phyloP scores from a whole-genome alignment of 768 basidiomycete genomes.

The Leccinum fibrillosum region DNA sequence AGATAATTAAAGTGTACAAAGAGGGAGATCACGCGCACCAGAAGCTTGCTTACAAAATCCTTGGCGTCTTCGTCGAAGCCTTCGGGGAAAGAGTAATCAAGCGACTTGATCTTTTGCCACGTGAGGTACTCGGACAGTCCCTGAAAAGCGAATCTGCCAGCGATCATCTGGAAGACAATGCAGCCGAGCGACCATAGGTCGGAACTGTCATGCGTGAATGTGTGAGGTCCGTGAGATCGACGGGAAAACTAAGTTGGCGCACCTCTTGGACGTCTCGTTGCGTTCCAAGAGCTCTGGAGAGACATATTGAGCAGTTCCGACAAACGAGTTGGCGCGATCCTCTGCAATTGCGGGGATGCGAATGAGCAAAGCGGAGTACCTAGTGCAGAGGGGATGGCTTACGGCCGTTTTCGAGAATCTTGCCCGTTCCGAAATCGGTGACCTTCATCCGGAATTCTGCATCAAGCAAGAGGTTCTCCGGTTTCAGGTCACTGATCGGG shows the following conservation, averaged over 20 bases:
- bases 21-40: slow-evolving; percentile 44
- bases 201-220: slow-evolving; percentile 47
- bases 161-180: slow-evolving; percentile 89
- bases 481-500: slow-evolving; percentile 63
- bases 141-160: slow-evolving; percentile 88
- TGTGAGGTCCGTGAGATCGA: neutral
- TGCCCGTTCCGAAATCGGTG: slow-evolving; percentile 96
- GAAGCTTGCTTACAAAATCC: slow-evolving; percentile 72
- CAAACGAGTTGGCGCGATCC: slow-evolving; percentile 68
- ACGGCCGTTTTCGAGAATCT: slow-evolving; percentile 60
- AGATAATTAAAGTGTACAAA: neutral
- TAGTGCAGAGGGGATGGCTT: slow-evolving; percentile 20
- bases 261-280: slow-evolving; percentile 78
- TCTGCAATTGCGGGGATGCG: slow-evolving; percentile 30
- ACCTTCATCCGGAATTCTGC: slow-evolving; percentile 83
- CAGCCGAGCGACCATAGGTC: slow-evolving; percentile 97
- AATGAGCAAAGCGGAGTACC: slow-evolving; percentile 1
- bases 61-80: slow-evolving; percentile 80
- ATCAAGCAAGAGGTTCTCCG: slow-evolving; percentile 90
- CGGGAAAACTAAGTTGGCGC: slow-evolving; percentile 7
- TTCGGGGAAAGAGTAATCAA: slow-evolving; percentile 85
- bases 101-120: slow-evolving; percentile 88
- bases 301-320: slow-evolving; percentile 89
- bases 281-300: slow-evolving; percentile 79
- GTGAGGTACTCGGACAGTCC: slow-evolving; percentile 91